Conservation (phyloP, 1,284 basidiomycete species). For the Malassezia dermatis region DNA sequence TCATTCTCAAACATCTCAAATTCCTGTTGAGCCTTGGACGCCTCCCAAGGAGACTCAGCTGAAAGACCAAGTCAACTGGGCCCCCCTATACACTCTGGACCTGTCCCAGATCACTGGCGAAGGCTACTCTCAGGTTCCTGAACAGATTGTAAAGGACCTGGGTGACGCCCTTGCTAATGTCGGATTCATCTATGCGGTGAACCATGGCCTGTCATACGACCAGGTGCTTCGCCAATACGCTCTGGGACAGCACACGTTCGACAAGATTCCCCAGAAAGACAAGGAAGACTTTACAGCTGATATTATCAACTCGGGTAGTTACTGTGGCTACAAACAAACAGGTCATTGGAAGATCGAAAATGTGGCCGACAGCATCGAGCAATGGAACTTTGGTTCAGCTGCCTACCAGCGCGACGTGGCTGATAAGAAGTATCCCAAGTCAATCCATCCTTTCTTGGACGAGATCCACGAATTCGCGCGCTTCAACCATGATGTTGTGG, state of each 20-base stretch:
- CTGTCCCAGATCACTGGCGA: constrained; percentile 31
- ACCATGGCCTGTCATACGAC: constrained; percentile 37
- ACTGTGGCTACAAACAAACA: constrained; percentile 49
- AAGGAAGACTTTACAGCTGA: constrained; percentile 37
- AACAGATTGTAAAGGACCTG: constrained; percentile 24
- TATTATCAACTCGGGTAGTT: constrained; percentile 33
- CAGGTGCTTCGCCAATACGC: constrained; percentile 39
- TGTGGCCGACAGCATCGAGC: constrained; percentile 49
- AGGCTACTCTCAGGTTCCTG: constrained; percentile 30
- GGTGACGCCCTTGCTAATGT: constrained; percentile 31
- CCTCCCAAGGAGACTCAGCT: constrained; percentile 30
- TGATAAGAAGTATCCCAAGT: constrained; percentile 23
- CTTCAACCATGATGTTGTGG: constrained; percentile 45
- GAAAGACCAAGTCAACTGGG: constrained; percentile 29
- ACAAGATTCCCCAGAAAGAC: constrained; percentile 28
- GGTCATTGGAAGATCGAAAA: constrained; percentile 49
- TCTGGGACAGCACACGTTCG: constrained; percentile 39
- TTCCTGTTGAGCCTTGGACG: constrained; percentile 27
- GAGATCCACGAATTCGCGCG: constrained; percentile 49
- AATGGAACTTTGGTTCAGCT: constrained; percentile 49
- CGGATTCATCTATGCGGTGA: constrained; percentile 43
- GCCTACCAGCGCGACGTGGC: constrained; percentile 27
- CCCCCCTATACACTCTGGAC: constrained; percentile 37
- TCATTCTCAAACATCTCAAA: neutral
- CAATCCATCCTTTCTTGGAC: constrained; percentile 27